Conservation (phyloP, 1,284 basidiomycete genomes). For the Ganoderma meredithae region DNA sequence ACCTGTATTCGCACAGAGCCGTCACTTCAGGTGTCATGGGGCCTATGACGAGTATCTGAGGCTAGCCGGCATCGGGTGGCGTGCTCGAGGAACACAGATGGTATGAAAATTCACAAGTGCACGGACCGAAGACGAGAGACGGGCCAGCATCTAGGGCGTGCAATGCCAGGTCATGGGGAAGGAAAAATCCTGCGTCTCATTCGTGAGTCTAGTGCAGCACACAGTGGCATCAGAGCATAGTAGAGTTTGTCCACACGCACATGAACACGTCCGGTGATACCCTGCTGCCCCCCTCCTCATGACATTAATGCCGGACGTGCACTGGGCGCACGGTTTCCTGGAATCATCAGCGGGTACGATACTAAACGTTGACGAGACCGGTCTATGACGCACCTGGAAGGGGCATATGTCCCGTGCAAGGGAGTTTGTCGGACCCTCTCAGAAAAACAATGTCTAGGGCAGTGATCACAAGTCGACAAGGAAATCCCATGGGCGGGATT, state of each 20-base stretch:
- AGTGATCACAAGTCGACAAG: not conserved
- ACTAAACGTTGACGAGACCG: constrained; percentile 11
- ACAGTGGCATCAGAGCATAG: not conserved
- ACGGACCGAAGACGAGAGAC: no score
- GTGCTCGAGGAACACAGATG: no score
- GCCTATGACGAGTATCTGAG: no score
- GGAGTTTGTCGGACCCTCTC: not conserved
- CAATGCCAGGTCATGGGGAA: not conserved
- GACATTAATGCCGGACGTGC: not conserved
- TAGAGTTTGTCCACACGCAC: not conserved
- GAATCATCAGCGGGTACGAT: not conserved
- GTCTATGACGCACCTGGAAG: constrained; percentile 17
- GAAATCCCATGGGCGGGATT: not conserved
- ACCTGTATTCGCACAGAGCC: no score
- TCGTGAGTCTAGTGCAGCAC: not conserved
- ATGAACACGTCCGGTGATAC: not conserved
- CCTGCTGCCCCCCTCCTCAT: not conserved
- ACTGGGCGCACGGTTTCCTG: not conserved
- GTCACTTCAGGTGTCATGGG: no score
- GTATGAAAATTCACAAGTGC: no score
- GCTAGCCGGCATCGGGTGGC: no score
- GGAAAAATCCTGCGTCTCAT: no score
- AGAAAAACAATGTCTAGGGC: not conserved
- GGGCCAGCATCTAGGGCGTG: no score
- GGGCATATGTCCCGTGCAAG: not conserved